Conservation (phyloP, 2,329 filamentous ascomycete species). For the Botrytis fabae region DNA sequence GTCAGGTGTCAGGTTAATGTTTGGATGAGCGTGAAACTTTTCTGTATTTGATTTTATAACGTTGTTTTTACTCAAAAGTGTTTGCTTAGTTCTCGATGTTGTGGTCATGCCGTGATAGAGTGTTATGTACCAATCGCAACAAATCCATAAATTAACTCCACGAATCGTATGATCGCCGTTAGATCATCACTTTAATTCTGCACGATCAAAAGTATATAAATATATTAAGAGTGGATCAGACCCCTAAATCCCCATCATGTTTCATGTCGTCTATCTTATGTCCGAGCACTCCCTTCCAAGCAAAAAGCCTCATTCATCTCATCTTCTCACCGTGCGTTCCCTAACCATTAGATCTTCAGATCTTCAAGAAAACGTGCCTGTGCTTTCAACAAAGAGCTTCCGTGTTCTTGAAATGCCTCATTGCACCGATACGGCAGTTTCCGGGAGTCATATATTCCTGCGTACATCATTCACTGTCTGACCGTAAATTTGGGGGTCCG, state of each 20-base stretch:
- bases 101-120: not conserved
- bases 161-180: not conserved
- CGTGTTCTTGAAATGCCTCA: not conserved
- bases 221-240: not conserved
- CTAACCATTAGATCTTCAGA: not conserved
- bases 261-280: not conserved
- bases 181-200: not conserved
- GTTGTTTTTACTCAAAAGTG: not conserved
- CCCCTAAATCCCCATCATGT: not conserved
- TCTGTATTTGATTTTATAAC: not conserved
- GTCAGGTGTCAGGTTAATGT: not conserved
- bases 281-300: not conserved
- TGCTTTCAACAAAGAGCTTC: not conserved
- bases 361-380: not conserved
- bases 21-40: not conserved
- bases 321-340: not conserved
- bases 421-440: not conserved
- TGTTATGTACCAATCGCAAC: not conserved
- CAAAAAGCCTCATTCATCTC: not conserved
- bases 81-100: not conserved
- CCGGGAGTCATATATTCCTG: not conserved
- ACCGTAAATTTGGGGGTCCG: not conserved
- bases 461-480: not conserved
- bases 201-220: not conserved
- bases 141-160: not conserved